Percentiles rank a stretch among this genome's conserved stretches.
Evolutionary conservation across 2,329 filamentous ascomycete species (phyloP).

Genomic region (Gyromitra esculenta): DNA sequence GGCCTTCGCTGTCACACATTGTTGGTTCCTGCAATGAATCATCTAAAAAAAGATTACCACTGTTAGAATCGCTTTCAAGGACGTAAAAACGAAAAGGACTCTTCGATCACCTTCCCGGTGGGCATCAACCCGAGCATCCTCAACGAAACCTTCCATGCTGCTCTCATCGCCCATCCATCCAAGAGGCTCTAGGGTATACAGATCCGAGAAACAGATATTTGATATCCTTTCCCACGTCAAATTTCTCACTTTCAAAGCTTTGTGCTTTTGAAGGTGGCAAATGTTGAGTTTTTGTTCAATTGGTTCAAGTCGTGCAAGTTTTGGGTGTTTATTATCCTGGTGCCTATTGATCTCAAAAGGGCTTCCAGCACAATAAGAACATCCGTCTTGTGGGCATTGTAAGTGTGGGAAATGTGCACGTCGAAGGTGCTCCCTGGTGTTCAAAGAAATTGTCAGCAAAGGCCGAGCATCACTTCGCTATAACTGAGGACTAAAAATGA

Average conservation of each 20-base stretch:
- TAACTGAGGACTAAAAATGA: neutral
- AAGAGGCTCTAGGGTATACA: neutral
- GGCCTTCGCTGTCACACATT: neutral
- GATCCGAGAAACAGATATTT: constrained; percentile 7
- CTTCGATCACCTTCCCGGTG: neutral
- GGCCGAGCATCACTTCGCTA: neutral
- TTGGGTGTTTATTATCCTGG: neutral
- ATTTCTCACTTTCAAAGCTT: neutral
- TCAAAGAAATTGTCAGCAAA: neutral
- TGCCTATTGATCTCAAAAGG: constrained; percentile 15
- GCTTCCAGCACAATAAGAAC: constrained; percentile 4
- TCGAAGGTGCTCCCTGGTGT: constrained; percentile 23
- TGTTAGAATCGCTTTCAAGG: neutral
- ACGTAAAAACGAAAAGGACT: neutral
- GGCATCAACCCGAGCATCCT: neutral
- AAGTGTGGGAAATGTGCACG: constrained; percentile 9
- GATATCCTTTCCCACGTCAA: constrained; percentile 7
- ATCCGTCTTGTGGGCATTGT: constrained; percentile 2
- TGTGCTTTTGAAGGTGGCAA: neutral
- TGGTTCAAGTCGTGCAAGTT: neutral
- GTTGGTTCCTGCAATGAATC: neutral
- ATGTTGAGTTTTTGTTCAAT: constrained; percentile 6
- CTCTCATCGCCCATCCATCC: neutral
- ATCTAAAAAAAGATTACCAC: neutral
- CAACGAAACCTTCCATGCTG: neutral